Evolutionary conservation across 331 rosid genomes (phyloP).

Genomic region (Malus hybrid): DNA sequence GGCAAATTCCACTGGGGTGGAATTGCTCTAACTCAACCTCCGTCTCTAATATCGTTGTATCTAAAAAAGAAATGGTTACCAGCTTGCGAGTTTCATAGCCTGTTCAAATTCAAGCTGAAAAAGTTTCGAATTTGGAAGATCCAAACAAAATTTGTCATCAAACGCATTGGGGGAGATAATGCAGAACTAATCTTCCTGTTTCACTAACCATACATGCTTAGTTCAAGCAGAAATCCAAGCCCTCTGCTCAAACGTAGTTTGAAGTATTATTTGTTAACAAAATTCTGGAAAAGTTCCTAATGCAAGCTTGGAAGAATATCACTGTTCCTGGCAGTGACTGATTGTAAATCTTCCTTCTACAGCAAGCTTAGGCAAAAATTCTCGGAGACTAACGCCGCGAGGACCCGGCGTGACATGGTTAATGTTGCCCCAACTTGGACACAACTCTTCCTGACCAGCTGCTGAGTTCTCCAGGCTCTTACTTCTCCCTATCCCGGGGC

Average conservation of each 20-base stretch:
- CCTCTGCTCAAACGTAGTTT: not conserved
- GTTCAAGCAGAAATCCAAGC: not conserved
- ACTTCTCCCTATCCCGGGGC: conserved; percentile 23
- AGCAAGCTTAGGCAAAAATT: conserved; percentile 18
- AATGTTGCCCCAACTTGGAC: conserved; percentile 27
- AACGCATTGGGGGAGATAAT: not conserved
- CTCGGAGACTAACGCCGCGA: conserved; percentile 28
- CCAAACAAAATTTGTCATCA: not conserved
- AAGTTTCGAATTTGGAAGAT: not conserved
- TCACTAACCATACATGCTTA: not conserved
- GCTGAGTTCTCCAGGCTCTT: conserved; percentile 6
- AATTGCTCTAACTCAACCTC: not conserved
- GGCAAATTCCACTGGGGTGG: too few relatives aligned
- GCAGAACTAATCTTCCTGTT: not conserved
- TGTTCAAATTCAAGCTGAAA: not conserved
- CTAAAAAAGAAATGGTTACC: not conserved
- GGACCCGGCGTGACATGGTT: conserved; percentile 41
- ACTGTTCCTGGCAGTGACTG: conserved; percentile 27
- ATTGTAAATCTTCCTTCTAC: conserved; percentile 13
- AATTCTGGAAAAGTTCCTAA: not conserved
- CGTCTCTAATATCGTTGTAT: accelerated
- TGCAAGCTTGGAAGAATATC: not conserved
- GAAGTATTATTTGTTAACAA: not conserved
- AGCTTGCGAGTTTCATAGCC: not conserved
- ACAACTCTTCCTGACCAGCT: conserved; percentile 18